Conservation (phyloP, 257 asterid genomes). For the Fraxinus americana region DNA sequence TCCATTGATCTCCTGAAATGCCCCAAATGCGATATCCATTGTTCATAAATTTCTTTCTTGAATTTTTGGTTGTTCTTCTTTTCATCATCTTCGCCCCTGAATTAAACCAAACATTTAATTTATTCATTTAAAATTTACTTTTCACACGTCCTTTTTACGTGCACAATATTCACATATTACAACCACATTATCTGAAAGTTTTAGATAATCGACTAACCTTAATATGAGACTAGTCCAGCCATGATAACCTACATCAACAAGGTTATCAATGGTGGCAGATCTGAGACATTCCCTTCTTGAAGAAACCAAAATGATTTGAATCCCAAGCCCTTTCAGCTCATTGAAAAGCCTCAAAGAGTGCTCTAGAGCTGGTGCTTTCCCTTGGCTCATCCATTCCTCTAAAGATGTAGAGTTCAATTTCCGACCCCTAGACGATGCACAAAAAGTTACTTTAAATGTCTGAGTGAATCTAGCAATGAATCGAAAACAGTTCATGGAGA, state of each 20-base stretch:
- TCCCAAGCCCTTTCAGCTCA: constrained; percentile 56
- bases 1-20: constrained; percentile 72
- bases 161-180: neutral
- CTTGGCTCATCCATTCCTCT: constrained; percentile 72
- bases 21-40: constrained; percentile 65
- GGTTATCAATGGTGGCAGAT: constrained; percentile 76
- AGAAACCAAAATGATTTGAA: constrained; percentile 62
- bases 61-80: constrained; percentile 38
- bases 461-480: neutral
- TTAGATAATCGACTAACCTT: constrained; percentile 40
- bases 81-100: constrained; percentile 52
- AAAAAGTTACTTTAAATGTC: neutral
- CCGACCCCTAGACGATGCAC: constrained; percentile 42
- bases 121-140: neutral
- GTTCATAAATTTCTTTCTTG: constrained; percentile 57
- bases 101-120: neutral
- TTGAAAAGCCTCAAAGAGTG: constrained; percentile 63
- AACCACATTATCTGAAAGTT: neutral
- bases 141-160: neutral
- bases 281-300: constrained; percentile 71
- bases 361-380: constrained; percentile 64
- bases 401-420: constrained; percentile 58
- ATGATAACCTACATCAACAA: constrained; percentile 62
- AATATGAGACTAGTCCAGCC: constrained; percentile 72
- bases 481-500: no score